Evolutionary conservation across 2,329 filamentous ascomycete species (phyloP).

Genomic region (Helicocarpus griseus): DNA sequence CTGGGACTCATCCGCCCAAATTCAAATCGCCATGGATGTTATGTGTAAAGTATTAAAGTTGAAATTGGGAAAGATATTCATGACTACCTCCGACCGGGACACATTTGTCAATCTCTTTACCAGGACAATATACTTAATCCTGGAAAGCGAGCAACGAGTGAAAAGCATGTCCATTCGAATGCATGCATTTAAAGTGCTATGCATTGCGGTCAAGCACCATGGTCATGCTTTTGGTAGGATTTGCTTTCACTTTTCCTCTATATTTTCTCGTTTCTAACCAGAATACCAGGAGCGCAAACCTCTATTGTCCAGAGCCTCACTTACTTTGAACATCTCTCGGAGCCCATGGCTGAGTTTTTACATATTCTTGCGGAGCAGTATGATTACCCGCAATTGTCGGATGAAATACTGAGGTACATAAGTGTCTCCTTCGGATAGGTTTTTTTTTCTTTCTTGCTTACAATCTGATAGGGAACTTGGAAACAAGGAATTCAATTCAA

Average conservation of each 20-base stretch:
- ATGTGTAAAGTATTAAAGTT: slow-evolving; percentile 96
- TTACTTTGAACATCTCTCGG: slow-evolving; percentile 97
- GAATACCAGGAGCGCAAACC: slow-evolving; percentile 70
- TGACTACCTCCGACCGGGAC: slow-evolving; percentile 92
- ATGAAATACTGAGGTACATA: slow-evolving; percentile 65
- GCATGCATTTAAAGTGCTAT: slow-evolving; percentile 95
- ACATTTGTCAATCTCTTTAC: slow-evolving; percentile 91
- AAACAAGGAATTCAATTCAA: slow-evolving; percentile 96
- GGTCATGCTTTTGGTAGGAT: slow-evolving; percentile 80
- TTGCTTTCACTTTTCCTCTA: neutral
- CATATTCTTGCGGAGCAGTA: slow-evolving; percentile 96
- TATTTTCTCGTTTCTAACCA: slow-evolving; percentile 13
- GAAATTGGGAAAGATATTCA: slow-evolving; percentile 83
- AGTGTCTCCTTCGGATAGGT: neutral
- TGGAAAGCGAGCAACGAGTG: slow-evolving; percentile 87
- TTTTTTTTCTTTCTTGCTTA: slow-evolving; percentile 13
- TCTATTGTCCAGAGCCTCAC: slow-evolving; percentile 96
- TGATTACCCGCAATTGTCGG: slow-evolving; percentile 88
- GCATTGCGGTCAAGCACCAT: slow-evolving; percentile 94
- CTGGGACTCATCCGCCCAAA: slow-evolving; percentile 83
- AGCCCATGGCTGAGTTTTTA: slow-evolving; percentile 97
- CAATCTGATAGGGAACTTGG: slow-evolving; percentile 60
- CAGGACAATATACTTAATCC: slow-evolving; percentile 80
- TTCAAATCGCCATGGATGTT: slow-evolving; percentile 78
- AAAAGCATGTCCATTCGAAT: slow-evolving; percentile 85